Conservation (phyloP, 345 rosid species). For the Fremontodendron californicum region DNA sequence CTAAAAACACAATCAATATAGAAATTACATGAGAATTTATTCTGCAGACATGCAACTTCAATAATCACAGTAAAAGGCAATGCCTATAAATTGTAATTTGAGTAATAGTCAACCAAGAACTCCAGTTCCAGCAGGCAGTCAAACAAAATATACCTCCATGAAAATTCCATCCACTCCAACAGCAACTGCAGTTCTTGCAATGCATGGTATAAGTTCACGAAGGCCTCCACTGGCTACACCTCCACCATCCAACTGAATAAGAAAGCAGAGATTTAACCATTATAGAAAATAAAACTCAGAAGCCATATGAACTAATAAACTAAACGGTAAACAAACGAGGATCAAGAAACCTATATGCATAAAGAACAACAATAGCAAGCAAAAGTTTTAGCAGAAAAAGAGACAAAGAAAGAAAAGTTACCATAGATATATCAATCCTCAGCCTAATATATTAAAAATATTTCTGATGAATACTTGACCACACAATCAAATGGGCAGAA, state of each 20-base stretch:
- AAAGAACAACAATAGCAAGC: not conserved
- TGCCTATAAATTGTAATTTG: not conserved
- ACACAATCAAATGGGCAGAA: not conserved
- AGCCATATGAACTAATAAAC: not conserved
- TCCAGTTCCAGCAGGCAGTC: constrained; percentile 1
- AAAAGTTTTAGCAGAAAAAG: not conserved
- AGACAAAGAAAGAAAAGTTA: not conserved
- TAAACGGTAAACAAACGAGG: not conserved
- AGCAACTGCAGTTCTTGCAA: constrained; percentile 93
- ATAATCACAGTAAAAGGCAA: not conserved
- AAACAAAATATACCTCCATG: constrained; percentile 70
- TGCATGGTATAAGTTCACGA: constrained; percentile 95
- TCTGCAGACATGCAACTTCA: not conserved
- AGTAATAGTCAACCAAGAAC: not conserved
- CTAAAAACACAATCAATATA: not conserved
- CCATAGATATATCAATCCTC: not conserved
- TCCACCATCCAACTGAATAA: constrained; percentile 84
- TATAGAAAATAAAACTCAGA: not conserved
- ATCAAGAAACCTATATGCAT: not conserved
- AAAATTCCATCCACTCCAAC: constrained; percentile 97
- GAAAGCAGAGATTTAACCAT: not conserved
- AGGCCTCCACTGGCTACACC: constrained; percentile 99
- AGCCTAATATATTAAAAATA: not conserved
- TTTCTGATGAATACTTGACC: not conserved
- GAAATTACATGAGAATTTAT: not conserved